Conservation (phyloP, 2,329 filamentous ascomycete species). For the Dactylellina parvicollis region DNA sequence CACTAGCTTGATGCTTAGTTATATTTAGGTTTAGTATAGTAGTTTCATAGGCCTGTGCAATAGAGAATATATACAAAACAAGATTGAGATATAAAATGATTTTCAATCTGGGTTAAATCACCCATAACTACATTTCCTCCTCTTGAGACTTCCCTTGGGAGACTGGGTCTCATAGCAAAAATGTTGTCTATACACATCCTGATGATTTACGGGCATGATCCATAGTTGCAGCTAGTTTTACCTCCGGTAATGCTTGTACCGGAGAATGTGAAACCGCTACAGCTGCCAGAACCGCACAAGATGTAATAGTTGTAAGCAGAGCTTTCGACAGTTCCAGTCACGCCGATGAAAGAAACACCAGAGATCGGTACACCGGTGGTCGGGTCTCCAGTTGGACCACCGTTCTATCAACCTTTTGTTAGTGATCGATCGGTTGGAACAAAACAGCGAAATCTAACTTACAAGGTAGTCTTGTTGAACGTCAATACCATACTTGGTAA, state of each 20-base stretch:
- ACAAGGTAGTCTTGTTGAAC: constrained; percentile 33
- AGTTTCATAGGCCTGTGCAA: not conserved
- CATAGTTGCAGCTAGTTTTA: constrained; percentile 59
- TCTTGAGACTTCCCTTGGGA: not conserved
- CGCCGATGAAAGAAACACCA: constrained; percentile 10
- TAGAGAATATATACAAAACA: constrained; percentile 14
- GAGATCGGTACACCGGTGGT: constrained; percentile 30
- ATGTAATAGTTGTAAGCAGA: constrained; percentile 65
- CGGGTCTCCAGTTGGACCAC: constrained; percentile 23
- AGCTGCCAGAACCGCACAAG: constrained; percentile 65
- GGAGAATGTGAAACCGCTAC: constrained; percentile 67
- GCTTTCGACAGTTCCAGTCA: constrained; percentile 46
- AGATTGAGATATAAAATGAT: not conserved
- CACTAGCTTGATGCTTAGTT: not conserved
- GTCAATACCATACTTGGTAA: constrained; percentile 29
- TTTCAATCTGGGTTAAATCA: not conserved
- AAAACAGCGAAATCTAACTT: not conserved
- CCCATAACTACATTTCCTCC: not conserved
- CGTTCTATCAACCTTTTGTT: constrained; percentile 12
- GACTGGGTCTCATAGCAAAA: not conserved
- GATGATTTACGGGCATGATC: constrained; percentile 23
- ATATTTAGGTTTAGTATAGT: not conserved
- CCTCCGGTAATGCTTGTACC: constrained; percentile 67
- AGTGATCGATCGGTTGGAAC: not conserved
- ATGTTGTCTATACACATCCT: not conserved